Conservation (phyloP, 768 basidiomycete genomes). For the Trametes punicea region DNA sequence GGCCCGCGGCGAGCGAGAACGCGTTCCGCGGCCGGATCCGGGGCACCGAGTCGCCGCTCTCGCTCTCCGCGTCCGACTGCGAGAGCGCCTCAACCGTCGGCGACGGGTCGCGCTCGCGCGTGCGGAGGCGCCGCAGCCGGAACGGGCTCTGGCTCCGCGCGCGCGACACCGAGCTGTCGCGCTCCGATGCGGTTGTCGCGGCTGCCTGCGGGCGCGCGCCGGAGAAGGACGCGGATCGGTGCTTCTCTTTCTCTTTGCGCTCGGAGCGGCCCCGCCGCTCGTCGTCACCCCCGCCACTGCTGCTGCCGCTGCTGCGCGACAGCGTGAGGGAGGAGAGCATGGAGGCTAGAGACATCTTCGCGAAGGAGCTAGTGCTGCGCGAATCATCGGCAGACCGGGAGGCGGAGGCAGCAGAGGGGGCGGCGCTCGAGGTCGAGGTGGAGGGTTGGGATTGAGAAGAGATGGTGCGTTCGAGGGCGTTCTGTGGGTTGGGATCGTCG, state of each 20-base stretch:
- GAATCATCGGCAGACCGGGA: constrained; percentile 10
- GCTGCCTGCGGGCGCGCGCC: constrained; percentile 40
- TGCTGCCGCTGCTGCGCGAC: constrained; percentile 39
- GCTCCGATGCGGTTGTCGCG: no score
- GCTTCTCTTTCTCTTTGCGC: constrained; percentile 32
- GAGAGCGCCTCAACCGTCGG: constrained; percentile 48
- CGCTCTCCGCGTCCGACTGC: constrained; percentile 62
- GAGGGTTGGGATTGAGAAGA: constrained; percentile 25
- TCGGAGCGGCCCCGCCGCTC: constrained; percentile 55
- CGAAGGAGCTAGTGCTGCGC: constrained; percentile 48
- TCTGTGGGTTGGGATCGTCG: constrained; percentile 47
- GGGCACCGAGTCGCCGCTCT: constrained; percentile 42
- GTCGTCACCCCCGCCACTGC: constrained; percentile 30
- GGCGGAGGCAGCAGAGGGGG: constrained; percentile 18
- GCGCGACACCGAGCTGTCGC: constrained; percentile 41
- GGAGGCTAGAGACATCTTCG: constrained; percentile 59
- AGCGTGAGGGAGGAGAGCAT: constrained; percentile 69
- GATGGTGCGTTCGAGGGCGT: constrained; percentile 48
- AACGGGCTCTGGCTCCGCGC: constrained; percentile 83
- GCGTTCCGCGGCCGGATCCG: constrained; percentile 57
- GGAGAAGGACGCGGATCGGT: constrained; percentile 35
- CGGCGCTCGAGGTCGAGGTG: constrained; percentile 21
- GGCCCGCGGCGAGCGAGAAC: constrained; percentile 52
- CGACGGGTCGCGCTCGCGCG: constrained; percentile 45
- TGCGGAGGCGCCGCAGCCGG: constrained; percentile 61